These are phyloP conservation scores for Phialophora chinensis DNA, from an alignment of 2,329 filamentous ascomycete species.

Conservation along the genomic window DNA sequence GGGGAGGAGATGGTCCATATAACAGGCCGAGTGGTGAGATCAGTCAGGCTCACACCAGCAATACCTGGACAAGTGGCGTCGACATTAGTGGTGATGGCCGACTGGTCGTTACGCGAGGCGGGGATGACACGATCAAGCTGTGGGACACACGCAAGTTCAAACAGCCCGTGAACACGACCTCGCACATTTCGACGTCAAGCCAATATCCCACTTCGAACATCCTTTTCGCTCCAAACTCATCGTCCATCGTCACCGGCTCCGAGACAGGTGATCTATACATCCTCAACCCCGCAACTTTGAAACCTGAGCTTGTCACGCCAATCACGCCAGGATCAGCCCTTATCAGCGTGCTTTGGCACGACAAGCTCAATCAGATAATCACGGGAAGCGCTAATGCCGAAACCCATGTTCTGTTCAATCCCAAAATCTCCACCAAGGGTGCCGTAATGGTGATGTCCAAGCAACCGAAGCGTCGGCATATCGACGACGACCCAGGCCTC, in stretches of 20 bases:
- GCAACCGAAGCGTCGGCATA: slow-evolving; percentile 90
- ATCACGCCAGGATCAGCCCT: slow-evolving; percentile 85
- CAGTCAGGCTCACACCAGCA: slow-evolving; percentile 76
- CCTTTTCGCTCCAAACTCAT: slow-evolving; percentile 81
- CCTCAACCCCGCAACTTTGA: slow-evolving; percentile 88
- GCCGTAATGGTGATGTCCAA: slow-evolving; percentile 90
- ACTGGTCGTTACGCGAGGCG: slow-evolving; percentile 87
- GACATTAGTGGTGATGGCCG: slow-evolving; percentile 90
- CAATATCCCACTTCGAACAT: slow-evolving; percentile 87
- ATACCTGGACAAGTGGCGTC: slow-evolving; percentile 90
- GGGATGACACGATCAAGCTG: slow-evolving; percentile 89
- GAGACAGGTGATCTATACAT: slow-evolving; percentile 86
- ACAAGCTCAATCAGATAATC: slow-evolving; percentile 93
- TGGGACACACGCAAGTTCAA: slow-evolving; percentile 99
- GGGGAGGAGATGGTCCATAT: slow-evolving; percentile 85
- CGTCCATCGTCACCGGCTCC: slow-evolving; percentile 88
- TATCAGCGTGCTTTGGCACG: slow-evolving; percentile 87
- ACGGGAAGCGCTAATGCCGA: slow-evolving; percentile 91
- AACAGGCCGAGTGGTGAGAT: slow-evolving; percentile 82
- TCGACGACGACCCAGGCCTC: slow-evolving; percentile 88
- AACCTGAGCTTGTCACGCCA: slow-evolving; percentile 80
- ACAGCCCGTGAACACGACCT: slow-evolving; percentile 77
- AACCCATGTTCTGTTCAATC: slow-evolving; percentile 89
- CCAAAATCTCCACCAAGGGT: slow-evolving; percentile 77
- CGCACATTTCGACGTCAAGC: slow-evolving; percentile 80